A percentile compares a stretch with the other conserved stretches of the same genome.
phyloP scores from a whole-genome alignment of 768 basidiomycete genomes.

The Tremella mesenterica region DNA sequence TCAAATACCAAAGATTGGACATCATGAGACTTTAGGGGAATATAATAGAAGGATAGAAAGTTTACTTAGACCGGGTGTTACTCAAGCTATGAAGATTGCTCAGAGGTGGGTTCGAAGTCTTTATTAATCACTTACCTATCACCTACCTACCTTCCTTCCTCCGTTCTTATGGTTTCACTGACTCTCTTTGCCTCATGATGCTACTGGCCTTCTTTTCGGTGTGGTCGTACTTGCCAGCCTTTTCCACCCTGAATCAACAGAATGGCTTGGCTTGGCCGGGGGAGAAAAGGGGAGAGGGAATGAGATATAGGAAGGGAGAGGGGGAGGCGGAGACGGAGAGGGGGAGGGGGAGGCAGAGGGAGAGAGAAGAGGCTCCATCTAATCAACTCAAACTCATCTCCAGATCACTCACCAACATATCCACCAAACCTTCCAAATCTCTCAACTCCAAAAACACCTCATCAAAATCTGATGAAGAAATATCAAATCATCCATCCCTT shows the following conservation, averaged over 20 bases:
- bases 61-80: constrained; percentile 33
- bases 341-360: constrained; percentile 3
- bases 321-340: constrained; percentile 1
- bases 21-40: constrained; percentile 35
- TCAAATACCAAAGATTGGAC: constrained; percentile 28
- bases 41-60: constrained; percentile 41
- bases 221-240: too few species aligned
- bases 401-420: background rate
- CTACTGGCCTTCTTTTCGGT: too few species aligned
- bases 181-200: constrained; percentile 11
- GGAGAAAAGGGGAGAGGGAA: constrained; percentile 9
- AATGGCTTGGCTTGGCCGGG: constrained; percentile 4
- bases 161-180: too few species aligned
- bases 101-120: too few species aligned
- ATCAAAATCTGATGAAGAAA: background rate
- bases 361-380: background rate
- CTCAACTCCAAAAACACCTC: constrained; percentile 3
- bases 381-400: background rate
- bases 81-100: constrained; percentile 37
- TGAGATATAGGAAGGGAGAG: constrained; percentile 7
- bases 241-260: too few species aligned
- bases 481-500: constrained; percentile 21
- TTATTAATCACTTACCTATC: too few species aligned
- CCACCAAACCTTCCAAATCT: background rate
- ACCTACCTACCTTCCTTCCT: too few species aligned